phyloP scores from a whole-genome alignment of 139 green algal species.

The Micractinium sp. region DNA sequence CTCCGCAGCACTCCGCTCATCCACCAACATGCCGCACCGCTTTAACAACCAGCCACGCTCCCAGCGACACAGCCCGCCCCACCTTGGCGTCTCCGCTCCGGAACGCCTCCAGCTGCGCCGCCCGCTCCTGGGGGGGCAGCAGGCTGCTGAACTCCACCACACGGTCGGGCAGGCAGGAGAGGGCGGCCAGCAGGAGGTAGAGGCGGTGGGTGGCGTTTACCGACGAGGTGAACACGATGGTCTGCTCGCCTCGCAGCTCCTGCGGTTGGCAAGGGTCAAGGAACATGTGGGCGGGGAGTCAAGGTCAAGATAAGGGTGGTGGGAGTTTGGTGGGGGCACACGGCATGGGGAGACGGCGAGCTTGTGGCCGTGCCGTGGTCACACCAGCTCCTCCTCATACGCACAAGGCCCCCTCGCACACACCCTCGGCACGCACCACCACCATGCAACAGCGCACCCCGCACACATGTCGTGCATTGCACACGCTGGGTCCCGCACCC shows the following conservation, averaged over 20 bases:
- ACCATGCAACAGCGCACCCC: no score
- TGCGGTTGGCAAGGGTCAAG: neutral
- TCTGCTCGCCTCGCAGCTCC: slow-evolving; percentile 52
- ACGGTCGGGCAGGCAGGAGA: slow-evolving; percentile 1
- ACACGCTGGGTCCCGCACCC: neutral
- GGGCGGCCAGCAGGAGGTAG: slow-evolving; percentile 38
- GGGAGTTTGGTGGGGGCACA: no score
- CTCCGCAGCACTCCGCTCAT: no score
- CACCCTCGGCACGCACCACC: no score
- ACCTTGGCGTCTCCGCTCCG: slow-evolving; percentile 40
- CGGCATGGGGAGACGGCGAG: neutral
- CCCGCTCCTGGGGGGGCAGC: slow-evolving; percentile 32
- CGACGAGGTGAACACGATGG: slow-evolving; percentile 87
- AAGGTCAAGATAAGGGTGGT: neutral
- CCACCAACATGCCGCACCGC: no score
- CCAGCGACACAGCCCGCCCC: no score
- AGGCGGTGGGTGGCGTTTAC: slow-evolving; percentile 79
- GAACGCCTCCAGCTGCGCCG: slow-evolving; percentile 57
- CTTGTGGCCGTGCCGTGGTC: neutral
- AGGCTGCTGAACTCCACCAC: slow-evolving; percentile 67
- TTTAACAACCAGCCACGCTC: no score
- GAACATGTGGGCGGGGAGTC: no score
- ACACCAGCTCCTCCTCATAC: neutral
- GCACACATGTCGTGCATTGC: neutral
- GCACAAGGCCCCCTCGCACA: no score